phyloP scores from a whole-genome alignment of 2,329 filamentous ascomycete genomes.

The Cercospora sp. region DNA sequence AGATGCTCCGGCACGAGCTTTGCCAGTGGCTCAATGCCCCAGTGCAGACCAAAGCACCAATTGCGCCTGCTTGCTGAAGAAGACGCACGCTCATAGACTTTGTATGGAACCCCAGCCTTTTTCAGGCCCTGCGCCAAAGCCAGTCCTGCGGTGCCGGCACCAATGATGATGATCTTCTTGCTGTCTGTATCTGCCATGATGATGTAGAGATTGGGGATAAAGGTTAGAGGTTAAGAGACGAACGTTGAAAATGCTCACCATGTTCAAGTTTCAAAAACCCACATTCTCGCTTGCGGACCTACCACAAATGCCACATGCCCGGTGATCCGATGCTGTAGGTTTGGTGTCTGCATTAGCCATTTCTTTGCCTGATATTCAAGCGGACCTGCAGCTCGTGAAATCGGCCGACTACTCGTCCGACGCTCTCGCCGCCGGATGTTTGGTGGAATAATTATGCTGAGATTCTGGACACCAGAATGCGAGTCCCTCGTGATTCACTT shows the following conservation, averaged over 20 bases:
- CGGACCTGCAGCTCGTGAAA: not conserved
- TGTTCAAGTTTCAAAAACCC: not conserved
- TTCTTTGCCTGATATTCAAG: not conserved
- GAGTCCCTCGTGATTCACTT: not conserved
- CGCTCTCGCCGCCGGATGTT: too few species aligned
- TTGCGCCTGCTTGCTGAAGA: conserved; percentile 10
- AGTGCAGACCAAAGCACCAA: conserved; percentile 19
- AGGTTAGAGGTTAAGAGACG: not conserved
- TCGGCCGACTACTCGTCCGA: not conserved
- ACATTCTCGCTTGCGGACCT: not conserved
- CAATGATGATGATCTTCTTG: conserved; percentile 32
- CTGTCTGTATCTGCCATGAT: not conserved
- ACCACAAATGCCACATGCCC: not conserved
- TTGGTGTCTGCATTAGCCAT: not conserved
- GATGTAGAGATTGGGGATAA: not conserved
- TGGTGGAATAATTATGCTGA: not conserved
- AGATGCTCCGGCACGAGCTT: conserved; percentile 11
- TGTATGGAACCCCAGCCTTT: conserved; percentile 26
- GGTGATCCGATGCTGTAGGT: not conserved
- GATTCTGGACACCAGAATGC: not conserved
- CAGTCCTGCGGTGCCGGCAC: conserved; percentile 33
- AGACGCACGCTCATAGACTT: conserved; percentile 30
- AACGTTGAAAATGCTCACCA: not conserved
- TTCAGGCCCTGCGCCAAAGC: conserved; percentile 33
- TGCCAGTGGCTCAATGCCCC: conserved; percentile 14